Evolutionary conservation across 108 stramenopile species (phyloP).

Genomic region (Licmophora abbreviata): DNA sequence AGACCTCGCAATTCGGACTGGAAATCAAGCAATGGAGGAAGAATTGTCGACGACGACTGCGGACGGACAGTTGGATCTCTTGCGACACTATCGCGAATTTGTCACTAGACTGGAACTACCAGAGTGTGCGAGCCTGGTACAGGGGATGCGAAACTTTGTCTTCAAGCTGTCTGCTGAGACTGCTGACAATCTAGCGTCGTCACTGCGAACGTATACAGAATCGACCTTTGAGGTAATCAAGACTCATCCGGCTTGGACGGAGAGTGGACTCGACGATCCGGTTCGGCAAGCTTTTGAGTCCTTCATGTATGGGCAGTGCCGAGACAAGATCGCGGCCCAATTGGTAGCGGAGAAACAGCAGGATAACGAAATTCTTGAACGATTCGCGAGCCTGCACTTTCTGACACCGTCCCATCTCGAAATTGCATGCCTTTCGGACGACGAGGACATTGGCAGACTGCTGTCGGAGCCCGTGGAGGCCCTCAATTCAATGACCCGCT

Average conservation of each 20-base stretch:
- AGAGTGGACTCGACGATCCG: background rate
- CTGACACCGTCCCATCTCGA: conserved; percentile 69
- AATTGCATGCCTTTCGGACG: conserved; percentile 43
- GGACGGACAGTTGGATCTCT: conserved; percentile 4
- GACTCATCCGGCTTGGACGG: conserved; percentile 24
- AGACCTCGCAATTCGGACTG: background rate
- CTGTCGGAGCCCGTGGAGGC: conserved; percentile 38
- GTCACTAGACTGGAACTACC: conserved; percentile 21
- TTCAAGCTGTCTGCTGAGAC: conserved; percentile 6
- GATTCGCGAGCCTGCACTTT: conserved; percentile 13
- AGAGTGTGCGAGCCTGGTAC: conserved; percentile 33
- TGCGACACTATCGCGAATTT: conserved; percentile 28
- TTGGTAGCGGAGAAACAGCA: conserved; percentile 3
- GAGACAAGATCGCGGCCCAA: background rate
- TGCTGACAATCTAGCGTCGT: background rate
- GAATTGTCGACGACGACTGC: background rate
- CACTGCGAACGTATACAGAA: conserved; percentile 2
- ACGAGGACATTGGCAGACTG: conserved; percentile 6
- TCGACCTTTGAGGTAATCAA: background rate
- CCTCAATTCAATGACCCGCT: conserved; percentile 34
- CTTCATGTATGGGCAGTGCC: conserved; percentile 38
- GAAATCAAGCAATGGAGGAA: background rate
- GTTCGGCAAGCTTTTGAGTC: conserved; percentile 38
- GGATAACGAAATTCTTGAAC: conserved; percentile 16
- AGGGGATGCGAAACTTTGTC: conserved; percentile 41